Evolutionary conservation across 192 early-diverging fungal genomes (phyloP), one percentile per base, ranked within the genome.

Genomic region (Backusella morwellensis): DNA sequence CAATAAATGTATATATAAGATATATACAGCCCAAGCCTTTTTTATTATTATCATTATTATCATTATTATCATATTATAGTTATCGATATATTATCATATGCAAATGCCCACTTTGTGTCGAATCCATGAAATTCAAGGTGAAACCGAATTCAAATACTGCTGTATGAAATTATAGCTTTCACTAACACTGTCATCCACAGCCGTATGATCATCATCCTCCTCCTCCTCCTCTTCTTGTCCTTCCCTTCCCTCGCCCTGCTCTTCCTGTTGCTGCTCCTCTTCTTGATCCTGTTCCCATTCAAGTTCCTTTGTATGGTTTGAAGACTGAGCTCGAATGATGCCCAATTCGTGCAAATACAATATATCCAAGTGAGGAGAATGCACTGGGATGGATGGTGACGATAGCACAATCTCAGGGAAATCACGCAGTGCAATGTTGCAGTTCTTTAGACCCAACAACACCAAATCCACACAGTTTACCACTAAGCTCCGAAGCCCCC

Each of bases 401-500:
- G 23, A 66, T 35, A 34, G 41, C 32, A 17, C 38, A 32, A 73
- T 72, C 44, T 78, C 77, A 12, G 77, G 72, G 26, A 78, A 78
- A 68, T 71, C 59, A 44, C 15, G 32, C 1, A 66, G 35, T 35
- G 41, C 35, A 9, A 78, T 63, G 8, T 69, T 29, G 47, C 80
- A 81, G 17, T 73, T 70, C 9, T 77, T 73, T 8, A 82, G 40
- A 8, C 81, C 81, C 36, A 82, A 70, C 44, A 82, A 35, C 1
- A 11, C 40, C 14, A 82, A 54, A 56, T 38, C 26, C 8, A 38
- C 66, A 66, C 80, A 80, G 34, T 72, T 52, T 5, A 34, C 34
- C 26, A 82, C 70, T 19, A 84, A 19, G 8, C 63, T 63, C 15
- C 78, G 54, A 14, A 86, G 79, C 21, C 78, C 83, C 14, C 26